A percentile compares a stretch with the other conserved stretches of the same genome.
These are phyloP conservation scores for Fusarium tanahbumbuense DNA, from an alignment of 2,329 filamentous ascomycete genomes.

Conservation along the genomic window DNA sequence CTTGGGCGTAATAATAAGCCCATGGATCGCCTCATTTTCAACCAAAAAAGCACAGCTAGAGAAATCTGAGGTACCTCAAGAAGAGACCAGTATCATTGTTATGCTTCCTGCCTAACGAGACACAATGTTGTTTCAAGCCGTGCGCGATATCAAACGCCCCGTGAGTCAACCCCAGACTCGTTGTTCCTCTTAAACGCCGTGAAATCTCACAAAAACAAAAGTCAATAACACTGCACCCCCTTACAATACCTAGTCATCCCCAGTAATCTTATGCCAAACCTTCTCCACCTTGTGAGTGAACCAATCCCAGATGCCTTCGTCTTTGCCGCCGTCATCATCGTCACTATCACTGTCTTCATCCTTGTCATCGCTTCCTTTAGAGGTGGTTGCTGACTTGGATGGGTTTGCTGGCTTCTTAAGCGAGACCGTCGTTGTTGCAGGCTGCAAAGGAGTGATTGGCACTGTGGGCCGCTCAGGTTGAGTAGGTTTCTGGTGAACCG, in stretches of 20 bases:
- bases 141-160: slow-evolving; percentile 21
- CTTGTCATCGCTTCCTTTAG: slow-evolving; percentile 24
- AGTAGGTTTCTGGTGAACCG: slow-evolving; percentile 28
- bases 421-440: slow-evolving; percentile 37
- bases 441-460: slow-evolving; percentile 23
- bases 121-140: not conserved
- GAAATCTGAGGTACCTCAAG: not conserved
- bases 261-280: slow-evolving; percentile 59
- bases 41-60: not conserved
- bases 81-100: slow-evolving; percentile 6
- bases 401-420: slow-evolving; percentile 32
- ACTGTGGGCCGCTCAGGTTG: slow-evolving; percentile 28
- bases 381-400: slow-evolving; percentile 27
- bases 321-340: slow-evolving; percentile 45
- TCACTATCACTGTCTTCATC: slow-evolving; percentile 25
- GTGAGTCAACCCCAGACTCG: slow-evolving; percentile 7
- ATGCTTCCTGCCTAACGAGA: slow-evolving; percentile 1
- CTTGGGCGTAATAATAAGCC: not conserved
- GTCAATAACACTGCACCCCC: not conserved
- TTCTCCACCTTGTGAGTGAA: slow-evolving; percentile 60
- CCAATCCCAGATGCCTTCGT: slow-evolving; percentile 63
- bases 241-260: slow-evolving; percentile 34
- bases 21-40: slow-evolving; percentile 13
- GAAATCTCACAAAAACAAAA: slow-evolving; percentile 4
- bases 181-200: slow-evolving; percentile 27